Conservation (phyloP, 768 basidiomycete genomes). For the Tulasnella sp. region DNA sequence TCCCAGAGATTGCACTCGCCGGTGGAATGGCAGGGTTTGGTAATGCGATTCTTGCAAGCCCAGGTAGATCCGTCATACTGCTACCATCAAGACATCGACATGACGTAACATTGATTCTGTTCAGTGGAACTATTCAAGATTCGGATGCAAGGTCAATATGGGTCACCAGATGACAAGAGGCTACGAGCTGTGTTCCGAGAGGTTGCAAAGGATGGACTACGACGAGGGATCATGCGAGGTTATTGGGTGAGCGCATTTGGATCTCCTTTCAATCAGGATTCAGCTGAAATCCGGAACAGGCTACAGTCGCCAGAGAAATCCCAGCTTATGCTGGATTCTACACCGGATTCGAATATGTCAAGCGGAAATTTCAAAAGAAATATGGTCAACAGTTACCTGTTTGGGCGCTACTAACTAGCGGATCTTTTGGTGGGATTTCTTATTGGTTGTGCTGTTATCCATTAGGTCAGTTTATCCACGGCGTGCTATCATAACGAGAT, state of each 20-base stretch:
- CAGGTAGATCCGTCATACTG: constrained; percentile 37
- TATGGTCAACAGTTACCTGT: constrained; percentile 64
- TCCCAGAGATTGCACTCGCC: constrained; percentile 68
- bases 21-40: constrained; percentile 88
- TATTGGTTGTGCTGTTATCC: constrained; percentile 96
- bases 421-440: constrained; percentile 71
- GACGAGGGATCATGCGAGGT: constrained; percentile 85
- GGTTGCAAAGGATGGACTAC: constrained; percentile 77
- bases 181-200: constrained; percentile 58
- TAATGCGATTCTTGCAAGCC: constrained; percentile 83
- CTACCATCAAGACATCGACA: background rate
- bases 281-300: constrained; percentile 30
- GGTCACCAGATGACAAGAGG: constrained; percentile 61
- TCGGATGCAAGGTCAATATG: constrained; percentile 94
- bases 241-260: constrained; percentile 58
- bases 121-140: constrained; percentile 98
- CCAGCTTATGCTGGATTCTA: constrained; percentile 87
- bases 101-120: constrained; percentile 4
- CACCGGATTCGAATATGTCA: constrained; percentile 77
- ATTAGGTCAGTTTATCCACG: constrained; percentile 35
- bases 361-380: constrained; percentile 51
- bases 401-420: constrained; percentile 74
- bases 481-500: background rate
- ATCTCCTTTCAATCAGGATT: background rate
- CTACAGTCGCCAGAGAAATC: constrained; percentile 85